Evolutionary conservation across 192 early-diverging fungal genomes (phyloP).

Genomic region (Spizellomyces punctatus): DNA sequence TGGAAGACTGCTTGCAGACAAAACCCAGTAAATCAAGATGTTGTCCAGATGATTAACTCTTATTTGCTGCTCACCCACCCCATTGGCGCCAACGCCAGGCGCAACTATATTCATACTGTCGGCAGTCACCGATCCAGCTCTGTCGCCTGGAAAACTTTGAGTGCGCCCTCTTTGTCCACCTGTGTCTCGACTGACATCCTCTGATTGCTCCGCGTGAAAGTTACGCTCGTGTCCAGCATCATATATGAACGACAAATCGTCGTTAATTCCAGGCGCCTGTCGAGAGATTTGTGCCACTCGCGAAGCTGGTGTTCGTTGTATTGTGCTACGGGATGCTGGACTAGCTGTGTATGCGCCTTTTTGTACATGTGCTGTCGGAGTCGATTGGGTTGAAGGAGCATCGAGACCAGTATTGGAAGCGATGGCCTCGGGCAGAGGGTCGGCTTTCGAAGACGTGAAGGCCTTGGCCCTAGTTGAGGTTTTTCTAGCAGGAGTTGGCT

Average conservation of each 20-base stretch:
- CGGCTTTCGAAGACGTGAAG: conserved; percentile 15
- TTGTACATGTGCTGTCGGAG: neutral
- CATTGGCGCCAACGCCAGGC: neutral
- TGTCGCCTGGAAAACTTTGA: neutral
- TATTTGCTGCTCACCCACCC: conserved; percentile 9
- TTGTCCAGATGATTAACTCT: conserved; percentile 19
- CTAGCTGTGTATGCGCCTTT: neutral
- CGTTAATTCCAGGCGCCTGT: neutral
- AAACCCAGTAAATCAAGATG: neutral
- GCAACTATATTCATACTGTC: conserved; percentile 5
- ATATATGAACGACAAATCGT: conserved; percentile 49
- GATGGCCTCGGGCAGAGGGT: conserved; percentile 1
- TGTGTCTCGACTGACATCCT: neutral
- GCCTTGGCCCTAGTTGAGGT: conserved; percentile 13
- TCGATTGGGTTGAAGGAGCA: neutral
- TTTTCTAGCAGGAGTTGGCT: conserved; percentile 1
- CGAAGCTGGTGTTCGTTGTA: neutral
- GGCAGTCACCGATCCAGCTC: conserved; percentile 3
- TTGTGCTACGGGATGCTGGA: neutral
- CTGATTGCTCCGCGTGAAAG: too few relatives aligned
- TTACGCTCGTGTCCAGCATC: conserved; percentile 23
- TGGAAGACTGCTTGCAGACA: neutral
- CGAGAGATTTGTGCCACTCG: neutral
- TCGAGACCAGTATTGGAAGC: neutral
- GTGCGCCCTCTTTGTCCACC: neutral